phyloP scores from a whole-genome alignment of 1,139 yeast genomes.

The Lodderomyces pseudojiufengensis region DNA sequence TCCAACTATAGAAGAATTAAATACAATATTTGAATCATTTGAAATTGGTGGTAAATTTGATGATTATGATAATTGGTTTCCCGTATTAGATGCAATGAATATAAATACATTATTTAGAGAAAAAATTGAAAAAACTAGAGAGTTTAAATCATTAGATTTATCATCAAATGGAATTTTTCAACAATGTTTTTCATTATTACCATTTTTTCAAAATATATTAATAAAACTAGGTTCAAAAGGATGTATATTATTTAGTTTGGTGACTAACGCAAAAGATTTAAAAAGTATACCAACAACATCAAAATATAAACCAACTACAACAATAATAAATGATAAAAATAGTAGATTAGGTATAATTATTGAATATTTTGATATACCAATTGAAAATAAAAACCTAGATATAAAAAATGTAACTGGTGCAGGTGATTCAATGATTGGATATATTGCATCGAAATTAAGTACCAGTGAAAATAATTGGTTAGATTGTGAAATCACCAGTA shows the following conservation, averaged over 20 bases:
- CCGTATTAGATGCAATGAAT: slow-evolving; percentile 60
- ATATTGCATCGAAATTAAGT: slow-evolving; percentile 25
- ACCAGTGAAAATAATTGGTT: slow-evolving; percentile 19
- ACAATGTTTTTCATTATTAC: slow-evolving; percentile 66
- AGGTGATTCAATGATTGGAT: slow-evolving; percentile 69
- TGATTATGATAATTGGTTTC: slow-evolving; percentile 67
- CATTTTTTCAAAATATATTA: slow-evolving; percentile 64
- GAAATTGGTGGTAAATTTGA: slow-evolving; percentile 28
- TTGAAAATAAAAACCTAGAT: slow-evolving; percentile 24
- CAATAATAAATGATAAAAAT: slow-evolving; percentile 7
- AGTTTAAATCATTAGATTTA: slow-evolving; percentile 23
- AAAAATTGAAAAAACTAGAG: slow-evolving; percentile 1
- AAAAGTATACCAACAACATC: slow-evolving; percentile 37
- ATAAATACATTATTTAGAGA: slow-evolving; percentile 47
- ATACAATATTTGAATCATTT: slow-evolving; percentile 51
- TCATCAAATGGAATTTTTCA: slow-evolving; percentile 55
- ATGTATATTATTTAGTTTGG: slow-evolving; percentile 42
- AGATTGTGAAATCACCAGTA: slow-evolving; percentile 18
- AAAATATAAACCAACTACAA: slow-evolving; percentile 23
- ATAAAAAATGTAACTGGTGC: slow-evolving; percentile 65
- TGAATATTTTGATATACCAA: slow-evolving; percentile 59
- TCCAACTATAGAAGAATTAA: slow-evolving; percentile 67
- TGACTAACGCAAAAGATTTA: slow-evolving; percentile 25
- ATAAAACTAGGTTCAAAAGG: slow-evolving; percentile 72
- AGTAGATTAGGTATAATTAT: slow-evolving; percentile 40